Evolutionary conservation across 345 rosid genomes (phyloP).

Genomic region (Zanthoxylum bungeanum): DNA sequence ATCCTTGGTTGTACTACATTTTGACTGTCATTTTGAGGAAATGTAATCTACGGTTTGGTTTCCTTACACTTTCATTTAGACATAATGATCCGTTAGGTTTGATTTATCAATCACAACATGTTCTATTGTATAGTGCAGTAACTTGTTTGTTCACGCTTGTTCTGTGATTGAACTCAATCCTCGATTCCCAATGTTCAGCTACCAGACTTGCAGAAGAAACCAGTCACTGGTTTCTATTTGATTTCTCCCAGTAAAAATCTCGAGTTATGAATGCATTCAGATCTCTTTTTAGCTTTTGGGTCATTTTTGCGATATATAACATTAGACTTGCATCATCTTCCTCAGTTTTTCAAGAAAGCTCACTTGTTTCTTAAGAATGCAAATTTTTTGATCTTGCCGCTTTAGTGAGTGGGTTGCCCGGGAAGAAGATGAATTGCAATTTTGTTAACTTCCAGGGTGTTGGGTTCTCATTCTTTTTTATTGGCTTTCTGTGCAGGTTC

Average conservation of each 20-base stretch:
- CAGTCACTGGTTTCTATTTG: neutral
- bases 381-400: neutral
- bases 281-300: neutral
- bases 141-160: neutral
- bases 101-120: neutral
- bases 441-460: neutral
- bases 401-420: neutral
- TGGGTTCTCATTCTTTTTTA: neutral
- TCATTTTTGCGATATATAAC: too few relatives aligned
- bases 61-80: too few relatives aligned
- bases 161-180: neutral
- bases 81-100: neutral
- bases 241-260: too few relatives aligned
- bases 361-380: too few relatives aligned
- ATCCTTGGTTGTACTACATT: too few relatives aligned
- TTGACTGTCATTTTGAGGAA: too few relatives aligned
- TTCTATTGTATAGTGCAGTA: neutral
- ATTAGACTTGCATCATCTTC: too few relatives aligned
- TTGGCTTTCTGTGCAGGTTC: constrained; percentile 60
- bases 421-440: neutral
- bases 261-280: neutral
- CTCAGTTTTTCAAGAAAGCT: too few relatives aligned
- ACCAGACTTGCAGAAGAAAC: neutral
- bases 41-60: neutral
- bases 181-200: neutral